Base-by-base conservation (phyloP, 257 asterid species). In the Nicotiana sylvestris region DNA sequence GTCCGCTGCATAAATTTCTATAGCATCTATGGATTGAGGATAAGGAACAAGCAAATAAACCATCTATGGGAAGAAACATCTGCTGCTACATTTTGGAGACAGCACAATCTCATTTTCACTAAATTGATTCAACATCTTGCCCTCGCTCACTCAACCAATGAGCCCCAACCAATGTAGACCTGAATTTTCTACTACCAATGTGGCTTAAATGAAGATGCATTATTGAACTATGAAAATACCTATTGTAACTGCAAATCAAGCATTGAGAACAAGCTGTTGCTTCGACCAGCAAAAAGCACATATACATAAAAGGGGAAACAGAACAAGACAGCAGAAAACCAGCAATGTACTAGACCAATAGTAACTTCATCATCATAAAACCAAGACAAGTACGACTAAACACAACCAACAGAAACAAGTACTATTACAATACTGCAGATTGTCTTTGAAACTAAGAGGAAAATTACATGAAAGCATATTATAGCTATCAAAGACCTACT, bases 401-500 rank as follows among this genome's bases (percentile, higher is more conserved):
- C 60, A 72, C 60, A 46, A 46, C 79, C 79, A 27, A 60, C 62
- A 15, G 9, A 74, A 74, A 49, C 56, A 49, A 74, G 62, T 49
- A 49, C 78, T 12, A 46, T 21, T 70, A 74, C 80, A 74, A 74
- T 55, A 74, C 79, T 46, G 39, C 79, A 72, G 61, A 72, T 72
- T 46, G 61, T 72, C 79, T 72, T 46, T 1, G 61, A 46, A 46
- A 27, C 76, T 32, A 67, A 35, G 15, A 69, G 8, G 27, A 69
- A 74, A 15, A 74, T 49, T 74, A 74, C 80, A 74, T 30, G 80
- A 27, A 7, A 25, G 62, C 62, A 74, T 43, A 53, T 12, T 25
- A 7, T 4, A 49, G 79, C 79, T 27, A 74, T 74, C 80, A 74
- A 8, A 27, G 27, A 74, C 80, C 12, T 10, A 51, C 49, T 53